Base-by-base conservation (phyloP, 805 yeast genomes). In the Wickerhamiella spandovensis region DNA sequence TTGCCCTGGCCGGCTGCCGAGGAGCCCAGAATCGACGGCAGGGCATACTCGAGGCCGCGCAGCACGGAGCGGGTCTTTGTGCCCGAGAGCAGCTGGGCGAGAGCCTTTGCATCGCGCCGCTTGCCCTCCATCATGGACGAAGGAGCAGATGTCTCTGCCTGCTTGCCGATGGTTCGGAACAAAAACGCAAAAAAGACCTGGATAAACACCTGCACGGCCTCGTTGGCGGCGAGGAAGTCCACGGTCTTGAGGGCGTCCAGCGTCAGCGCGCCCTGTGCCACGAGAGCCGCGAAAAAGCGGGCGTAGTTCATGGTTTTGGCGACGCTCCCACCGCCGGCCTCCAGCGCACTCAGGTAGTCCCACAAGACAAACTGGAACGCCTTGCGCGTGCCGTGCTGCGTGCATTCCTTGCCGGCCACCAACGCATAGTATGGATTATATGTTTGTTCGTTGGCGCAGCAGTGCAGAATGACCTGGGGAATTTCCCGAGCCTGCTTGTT, bases 341-440 rank as follows among this genome's bases (percentile, higher is more conserved):
- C 77, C 43, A 86, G 69, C 35, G 80, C 85, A 56, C 79, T 79
- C 17, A 89, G 59, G 43, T 79, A 73, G 64, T 92, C 95, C 97
- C 97, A 92, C 41, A 92, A 71, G 58, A 79, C 71, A 63, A 92
- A 88, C 62, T 90, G 97, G 58, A 92, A 82, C 0, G 95, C 78
- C 65, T 89, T 88, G 61, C 84, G 75, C 64, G 84, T 68, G 1
- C 79, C 71, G 58, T 87, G 95, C 51, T 61, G 64, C 28, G 80
- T 81, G 60, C 95, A 84, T 24, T 89, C 66, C 58, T 84, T 84
- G 23, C 73, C 73, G 0, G 95, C 94, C 32, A 92, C 74, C 22
- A 84, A 66, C 0, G 89, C 84, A 64, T 92, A 92, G 64, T 83
- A 92, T 2, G 97, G 97, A 61, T 92, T 92, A 70, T 83, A 89